These are phyloP conservation scores for Kwoniella dejecticola DNA, from an alignment of 768 basidiomycete genomes.

Conservation along the genomic window DNA sequence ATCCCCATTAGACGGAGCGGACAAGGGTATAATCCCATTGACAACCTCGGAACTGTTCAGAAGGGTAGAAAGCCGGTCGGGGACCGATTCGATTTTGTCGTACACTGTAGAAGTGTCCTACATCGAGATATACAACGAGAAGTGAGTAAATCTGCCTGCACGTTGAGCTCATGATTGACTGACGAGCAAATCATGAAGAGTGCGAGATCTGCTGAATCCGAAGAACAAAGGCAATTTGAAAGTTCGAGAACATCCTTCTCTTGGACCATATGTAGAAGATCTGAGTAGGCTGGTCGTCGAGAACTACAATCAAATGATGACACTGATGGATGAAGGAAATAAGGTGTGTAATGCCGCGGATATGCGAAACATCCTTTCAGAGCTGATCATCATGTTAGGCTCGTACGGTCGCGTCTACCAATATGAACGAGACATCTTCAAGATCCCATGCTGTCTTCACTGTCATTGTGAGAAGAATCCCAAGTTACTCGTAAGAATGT, in stretches of 20 bases:
- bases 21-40: constrained; percentile 97
- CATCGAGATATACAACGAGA: constrained; percentile 67
- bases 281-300: constrained; percentile 88
- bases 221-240: constrained; percentile 94
- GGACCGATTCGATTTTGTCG: constrained; percentile 67
- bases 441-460: constrained; percentile 99
- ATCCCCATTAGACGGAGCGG: constrained; percentile 69
- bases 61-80: constrained; percentile 70
- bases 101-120: constrained; percentile 98
- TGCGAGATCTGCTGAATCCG: constrained; percentile 93
- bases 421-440: constrained; percentile 99
- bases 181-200: constrained; percentile 60
- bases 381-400: constrained; percentile 58
- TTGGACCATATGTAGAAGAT: constrained; percentile 97
- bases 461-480: constrained; percentile 58
- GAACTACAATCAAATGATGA: constrained; percentile 96
- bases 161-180: neutral
- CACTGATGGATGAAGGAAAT: constrained; percentile 99
- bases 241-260: constrained; percentile 87
- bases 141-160: constrained; percentile 23
- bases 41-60: constrained; percentile 91
- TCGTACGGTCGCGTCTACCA: constrained; percentile 94
- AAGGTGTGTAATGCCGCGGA: constrained; percentile 64
- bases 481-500: too few relatives aligned
- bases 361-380: too few relatives aligned